phyloP scores from a whole-genome alignment of 176 grass and related monocot species.

The Triticum monococcum region DNA sequence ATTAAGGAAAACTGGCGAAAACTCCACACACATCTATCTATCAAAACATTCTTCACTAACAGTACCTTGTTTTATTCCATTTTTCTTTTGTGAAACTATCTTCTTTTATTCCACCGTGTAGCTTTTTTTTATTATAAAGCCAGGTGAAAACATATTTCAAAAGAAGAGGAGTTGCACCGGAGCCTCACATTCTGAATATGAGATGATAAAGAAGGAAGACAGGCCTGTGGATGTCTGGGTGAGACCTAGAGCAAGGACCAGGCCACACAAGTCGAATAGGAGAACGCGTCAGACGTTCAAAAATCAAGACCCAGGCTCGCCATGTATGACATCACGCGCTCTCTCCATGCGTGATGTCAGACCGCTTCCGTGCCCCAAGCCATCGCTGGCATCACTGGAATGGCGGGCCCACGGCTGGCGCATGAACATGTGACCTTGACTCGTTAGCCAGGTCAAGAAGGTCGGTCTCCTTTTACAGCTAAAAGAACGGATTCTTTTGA shows the following conservation, averaged over 20 bases:
- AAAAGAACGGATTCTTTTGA: background rate
- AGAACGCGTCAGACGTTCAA: background rate
- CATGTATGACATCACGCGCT: background rate
- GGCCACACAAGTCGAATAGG: background rate
- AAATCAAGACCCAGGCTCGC: background rate
- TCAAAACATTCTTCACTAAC: too few relatives aligned
- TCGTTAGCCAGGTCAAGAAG: background rate
- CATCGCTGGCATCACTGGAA: background rate
- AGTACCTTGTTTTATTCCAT: too few relatives aligned
- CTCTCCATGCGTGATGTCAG: background rate
- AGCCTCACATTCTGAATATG: background rate
- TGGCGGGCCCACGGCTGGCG: background rate
- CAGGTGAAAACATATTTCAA: too few relatives aligned
- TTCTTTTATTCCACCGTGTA: too few relatives aligned
- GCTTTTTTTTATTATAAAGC: too few relatives aligned
- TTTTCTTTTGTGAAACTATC: too few relatives aligned
- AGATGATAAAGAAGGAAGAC: background rate
- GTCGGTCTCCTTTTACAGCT: background rate
- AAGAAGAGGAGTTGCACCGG: background rate
- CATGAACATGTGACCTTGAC: constrained; percentile 14
- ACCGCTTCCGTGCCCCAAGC: background rate
- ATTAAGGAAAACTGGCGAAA: too few relatives aligned
- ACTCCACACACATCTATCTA: too few relatives aligned
- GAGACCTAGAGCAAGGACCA: background rate
- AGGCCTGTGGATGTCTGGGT: background rate